A percentile compares a stretch with the other conserved stretches of the same genome.
These are phyloP conservation scores for Nicotiana attenuata DNA, from an alignment of 257 asterid species.

Conservation along the genomic window DNA sequence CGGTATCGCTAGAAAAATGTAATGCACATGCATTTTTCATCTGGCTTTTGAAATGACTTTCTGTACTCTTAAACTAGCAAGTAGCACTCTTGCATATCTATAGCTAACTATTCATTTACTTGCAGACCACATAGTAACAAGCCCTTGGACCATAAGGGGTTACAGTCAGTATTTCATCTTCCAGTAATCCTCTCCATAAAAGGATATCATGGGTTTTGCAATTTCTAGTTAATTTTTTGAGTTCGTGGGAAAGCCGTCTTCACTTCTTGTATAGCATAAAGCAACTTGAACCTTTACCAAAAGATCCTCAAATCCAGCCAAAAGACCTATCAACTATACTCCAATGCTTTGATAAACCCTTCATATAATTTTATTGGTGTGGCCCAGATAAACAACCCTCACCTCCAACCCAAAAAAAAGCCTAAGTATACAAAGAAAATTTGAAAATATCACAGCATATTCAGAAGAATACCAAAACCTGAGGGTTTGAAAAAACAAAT, in stretches of 20 bases:
- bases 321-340: not conserved
- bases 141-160: not conserved
- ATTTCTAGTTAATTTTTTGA: not conserved
- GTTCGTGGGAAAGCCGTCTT: not conserved
- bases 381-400: not conserved
- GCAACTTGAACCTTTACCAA: not conserved
- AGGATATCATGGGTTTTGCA: not conserved
- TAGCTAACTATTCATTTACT: not conserved
- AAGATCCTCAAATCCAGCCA: not conserved
- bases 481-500: not conserved
- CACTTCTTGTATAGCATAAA: conserved; percentile 2
- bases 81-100: not conserved
- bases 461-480: not conserved
- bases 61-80: not conserved
- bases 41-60: not conserved
- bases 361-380: not conserved
- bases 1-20: not conserved
- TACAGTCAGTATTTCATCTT: not conserved
- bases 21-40: not conserved
- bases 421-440: not conserved
- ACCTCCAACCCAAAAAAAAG: not conserved
- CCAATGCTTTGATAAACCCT: not conserved
- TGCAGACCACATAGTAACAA: not conserved
- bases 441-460: not conserved
- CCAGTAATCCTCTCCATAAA: not conserved